phyloP scores from a whole-genome alignment of 2,329 filamentous ascomycete genomes.

The Epichloe uncinata region DNA sequence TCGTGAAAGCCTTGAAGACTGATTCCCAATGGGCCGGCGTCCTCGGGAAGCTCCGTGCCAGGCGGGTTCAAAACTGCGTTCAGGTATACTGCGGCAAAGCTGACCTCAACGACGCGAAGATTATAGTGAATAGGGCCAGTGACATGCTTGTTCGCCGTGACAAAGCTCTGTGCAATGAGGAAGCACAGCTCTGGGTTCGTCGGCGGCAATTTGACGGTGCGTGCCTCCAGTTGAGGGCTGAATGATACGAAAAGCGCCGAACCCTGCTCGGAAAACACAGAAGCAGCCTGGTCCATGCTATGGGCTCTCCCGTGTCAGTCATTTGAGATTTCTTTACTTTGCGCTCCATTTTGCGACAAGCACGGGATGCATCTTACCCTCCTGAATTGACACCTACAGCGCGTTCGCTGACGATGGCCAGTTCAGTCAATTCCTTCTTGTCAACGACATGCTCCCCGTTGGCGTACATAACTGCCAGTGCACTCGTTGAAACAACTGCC shows the following conservation, averaged over 20 bases:
- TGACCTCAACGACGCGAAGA: conserved; percentile 89
- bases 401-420: conserved; percentile 89
- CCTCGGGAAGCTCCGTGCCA: conserved; percentile 51
- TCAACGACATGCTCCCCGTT: conserved; percentile 68
- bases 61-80: conserved; percentile 43
- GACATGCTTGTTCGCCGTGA: conserved; percentile 87
- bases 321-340: background rate
- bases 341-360: background rate
- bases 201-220: conserved; percentile 68
- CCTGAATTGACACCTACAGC: conserved; percentile 93
- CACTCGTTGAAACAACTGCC: conserved; percentile 82
- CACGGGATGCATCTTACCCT: conserved; percentile 42
- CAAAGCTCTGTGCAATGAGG: conserved; percentile 87
- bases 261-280: conserved; percentile 78
- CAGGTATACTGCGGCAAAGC: conserved; percentile 63
- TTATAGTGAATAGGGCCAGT: conserved; percentile 94
- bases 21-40: conserved; percentile 70
- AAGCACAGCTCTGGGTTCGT: conserved; percentile 78
- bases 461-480: conserved; percentile 74
- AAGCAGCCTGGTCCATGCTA: conserved; percentile 95
- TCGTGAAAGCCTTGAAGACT: conserved; percentile 81
- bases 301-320: background rate
- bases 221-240: conserved; percentile 60
- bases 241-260: conserved; percentile 87
- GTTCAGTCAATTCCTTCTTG: conserved; percentile 83